Conservation (phyloP, 2,329 filamentous ascomycete genomes). For the Ceratocystiopsis brevicomis region DNA sequence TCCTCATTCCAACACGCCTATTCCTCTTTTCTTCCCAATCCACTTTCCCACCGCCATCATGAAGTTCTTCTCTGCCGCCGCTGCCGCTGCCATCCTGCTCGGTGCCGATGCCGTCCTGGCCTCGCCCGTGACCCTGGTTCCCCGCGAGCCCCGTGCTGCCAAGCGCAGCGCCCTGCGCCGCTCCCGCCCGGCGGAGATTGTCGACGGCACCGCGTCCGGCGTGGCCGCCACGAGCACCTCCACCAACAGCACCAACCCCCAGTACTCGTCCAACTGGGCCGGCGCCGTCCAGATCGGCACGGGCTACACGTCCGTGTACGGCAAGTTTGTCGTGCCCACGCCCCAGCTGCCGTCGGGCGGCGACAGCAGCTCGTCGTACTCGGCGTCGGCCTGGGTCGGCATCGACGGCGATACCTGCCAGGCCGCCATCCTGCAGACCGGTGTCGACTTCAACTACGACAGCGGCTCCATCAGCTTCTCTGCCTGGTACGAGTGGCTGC, state of each 20-base stretch:
- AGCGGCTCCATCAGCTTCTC: slow-evolving; percentile 2
- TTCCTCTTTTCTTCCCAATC: neutral
- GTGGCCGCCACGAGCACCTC: neutral
- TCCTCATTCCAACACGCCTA: neutral
- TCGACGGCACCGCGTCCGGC: slow-evolving; percentile 9
- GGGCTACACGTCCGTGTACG: slow-evolving; percentile 8
- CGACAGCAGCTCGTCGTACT: slow-evolving; percentile 9
- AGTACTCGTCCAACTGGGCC: slow-evolving; percentile 25
- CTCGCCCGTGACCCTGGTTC: slow-evolving; percentile 24
- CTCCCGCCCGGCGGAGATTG: slow-evolving; percentile 12
- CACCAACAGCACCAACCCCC: neutral
- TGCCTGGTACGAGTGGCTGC: slow-evolving; percentile 18
- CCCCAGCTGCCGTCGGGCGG: slow-evolving; percentile 9
- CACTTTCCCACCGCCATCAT: slow-evolving; percentile 18
- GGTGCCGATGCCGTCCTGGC: slow-evolving; percentile 23
- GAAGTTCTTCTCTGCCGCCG: slow-evolving; percentile 28
- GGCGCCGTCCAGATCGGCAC: slow-evolving; percentile 7
- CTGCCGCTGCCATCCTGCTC: slow-evolving; percentile 6
- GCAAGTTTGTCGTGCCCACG: slow-evolving; percentile 13
- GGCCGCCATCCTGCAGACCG: slow-evolving; percentile 13
- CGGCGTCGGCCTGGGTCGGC: slow-evolving; percentile 15
- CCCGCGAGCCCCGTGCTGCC: slow-evolving; percentile 17
- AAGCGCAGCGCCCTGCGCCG: slow-evolving; percentile 11
- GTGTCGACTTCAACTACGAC: slow-evolving; percentile 11
- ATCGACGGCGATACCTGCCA: slow-evolving; percentile 15